These are phyloP conservation scores for Gynochthodes officinalis DNA, from an alignment of 257 asterid species.

Conservation along the genomic window DNA sequence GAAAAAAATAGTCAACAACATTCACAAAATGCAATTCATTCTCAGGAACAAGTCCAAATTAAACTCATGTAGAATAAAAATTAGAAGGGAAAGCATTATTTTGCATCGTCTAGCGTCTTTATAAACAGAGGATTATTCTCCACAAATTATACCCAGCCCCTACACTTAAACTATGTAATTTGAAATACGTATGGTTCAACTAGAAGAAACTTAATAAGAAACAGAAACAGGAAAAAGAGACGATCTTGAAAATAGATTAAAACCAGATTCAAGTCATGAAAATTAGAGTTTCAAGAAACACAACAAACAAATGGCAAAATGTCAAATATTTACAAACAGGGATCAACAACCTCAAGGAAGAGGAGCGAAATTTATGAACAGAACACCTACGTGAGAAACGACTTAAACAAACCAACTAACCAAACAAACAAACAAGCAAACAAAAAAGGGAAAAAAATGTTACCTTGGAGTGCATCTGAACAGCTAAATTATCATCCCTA, in stretches of 20 bases:
- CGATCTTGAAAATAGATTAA: neutral
- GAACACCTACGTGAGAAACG: neutral
- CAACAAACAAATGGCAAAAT: neutral
- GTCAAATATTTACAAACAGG: too few relatives aligned
- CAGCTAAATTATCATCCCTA: slow-evolving; percentile 80
- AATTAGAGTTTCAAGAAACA: neutral
- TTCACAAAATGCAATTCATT: neutral
- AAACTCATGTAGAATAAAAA: neutral
- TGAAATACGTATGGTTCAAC: neutral
- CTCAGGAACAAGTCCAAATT: neutral
- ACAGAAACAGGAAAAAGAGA: neutral
- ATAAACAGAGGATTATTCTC: neutral
- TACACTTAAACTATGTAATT: neutral
- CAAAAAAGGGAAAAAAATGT: slow-evolving; percentile 4
- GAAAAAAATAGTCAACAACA: slow-evolving; percentile 13
- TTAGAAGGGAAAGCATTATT: neutral
- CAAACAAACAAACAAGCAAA: slow-evolving; percentile 4
- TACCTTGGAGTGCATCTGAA: slow-evolving; percentile 78
- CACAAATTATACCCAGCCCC: neutral
- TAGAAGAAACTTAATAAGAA: neutral
- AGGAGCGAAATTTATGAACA: neutral
- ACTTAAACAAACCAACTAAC: neutral
- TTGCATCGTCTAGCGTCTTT: neutral
- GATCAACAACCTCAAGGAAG: neutral
- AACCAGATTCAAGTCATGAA: neutral